A percentile compares a stretch with the other conserved stretches of the same genome.
These are phyloP conservation scores for Xylaria sp. DNA, from an alignment of 2,329 filamentous ascomycete species.

Conservation along the genomic window DNA sequence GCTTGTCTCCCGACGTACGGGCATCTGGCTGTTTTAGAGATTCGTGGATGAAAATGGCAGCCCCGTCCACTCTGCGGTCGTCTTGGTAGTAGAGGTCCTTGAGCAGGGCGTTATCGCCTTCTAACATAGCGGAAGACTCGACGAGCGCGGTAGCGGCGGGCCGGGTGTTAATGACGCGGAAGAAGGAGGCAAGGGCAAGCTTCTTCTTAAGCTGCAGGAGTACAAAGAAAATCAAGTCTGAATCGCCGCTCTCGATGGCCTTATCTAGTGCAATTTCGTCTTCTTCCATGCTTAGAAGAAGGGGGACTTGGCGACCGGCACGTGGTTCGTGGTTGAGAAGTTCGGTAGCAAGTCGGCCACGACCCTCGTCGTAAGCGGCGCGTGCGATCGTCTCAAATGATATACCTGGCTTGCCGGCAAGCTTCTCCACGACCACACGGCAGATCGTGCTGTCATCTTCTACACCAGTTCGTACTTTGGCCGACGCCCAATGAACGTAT, in stretches of 20 bases:
- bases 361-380: conserved; percentile 92
- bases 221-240: conserved; percentile 89
- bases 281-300: conserved; percentile 93
- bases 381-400: conserved; percentile 95
- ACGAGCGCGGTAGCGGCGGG: conserved; percentile 88
- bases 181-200: conserved; percentile 87
- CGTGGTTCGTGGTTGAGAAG: conserved; percentile 92
- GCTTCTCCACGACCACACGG: conserved; percentile 80
- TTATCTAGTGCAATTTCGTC: conserved; percentile 95
- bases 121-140: conserved; percentile 75
- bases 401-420: conserved; percentile 87
- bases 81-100: conserved; percentile 99
- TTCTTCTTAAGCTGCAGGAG: conserved; percentile 88
- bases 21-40: conserved; percentile 75
- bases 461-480: conserved; percentile 84
- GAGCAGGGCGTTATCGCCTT: conserved; percentile 77
- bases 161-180: conserved; percentile 84
- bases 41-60: conserved; percentile 85
- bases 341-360: conserved; percentile 85
- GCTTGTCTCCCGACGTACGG: conserved; percentile 78
- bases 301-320: conserved; percentile 92
- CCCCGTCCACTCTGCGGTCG: conserved; percentile 85
- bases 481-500: conserved; percentile 95
- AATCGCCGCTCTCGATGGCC: conserved; percentile 93
- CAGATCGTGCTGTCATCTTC: conserved; percentile 91